These are phyloP conservation scores for Skeletonema marinoi DNA, from an alignment of 108 stramenopile genomes.

Conservation along the genomic window DNA sequence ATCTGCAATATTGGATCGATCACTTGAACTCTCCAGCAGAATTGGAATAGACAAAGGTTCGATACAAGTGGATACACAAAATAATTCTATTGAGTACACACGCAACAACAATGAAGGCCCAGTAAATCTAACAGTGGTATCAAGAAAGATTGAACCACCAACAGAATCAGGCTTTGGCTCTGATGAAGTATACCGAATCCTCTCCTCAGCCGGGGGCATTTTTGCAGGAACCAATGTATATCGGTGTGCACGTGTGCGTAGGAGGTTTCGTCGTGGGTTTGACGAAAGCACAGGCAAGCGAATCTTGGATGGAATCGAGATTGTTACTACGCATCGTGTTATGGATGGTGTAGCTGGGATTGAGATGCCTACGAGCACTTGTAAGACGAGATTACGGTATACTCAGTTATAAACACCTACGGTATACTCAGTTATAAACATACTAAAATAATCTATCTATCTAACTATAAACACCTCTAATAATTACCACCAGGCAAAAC, in stretches of 20 bases:
- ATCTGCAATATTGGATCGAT: conserved; percentile 58
- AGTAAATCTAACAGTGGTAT: conserved; percentile 35
- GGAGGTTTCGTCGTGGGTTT: conserved; percentile 53
- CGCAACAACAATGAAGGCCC: conserved; percentile 19
- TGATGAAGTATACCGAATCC: conserved; percentile 51
- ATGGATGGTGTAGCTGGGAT: conserved; percentile 73
- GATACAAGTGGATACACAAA: conserved; percentile 31
- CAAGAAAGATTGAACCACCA: conserved; percentile 53
- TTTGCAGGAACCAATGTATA: conserved; percentile 17
- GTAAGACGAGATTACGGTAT: conserved; percentile 37
- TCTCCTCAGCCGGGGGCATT: conserved; percentile 37
- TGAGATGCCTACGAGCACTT: conserved; percentile 66
- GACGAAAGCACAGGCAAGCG: conserved; percentile 53
- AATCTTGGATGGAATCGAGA: conserved; percentile 74
- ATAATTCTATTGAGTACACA: conserved; percentile 4
- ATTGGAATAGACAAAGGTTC: background rate
- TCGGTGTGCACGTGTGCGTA: conserved; percentile 51
- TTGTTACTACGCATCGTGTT: conserved; percentile 66
- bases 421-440: too few species aligned
- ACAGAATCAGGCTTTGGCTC: conserved; percentile 58
- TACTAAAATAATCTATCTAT: too few species aligned
- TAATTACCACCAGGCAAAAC: too few species aligned
- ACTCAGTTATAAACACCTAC: conserved; percentile 23
- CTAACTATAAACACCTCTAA: too few species aligned
- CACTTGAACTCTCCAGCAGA: conserved; percentile 47